Evolutionary conservation across 208 protist species (phyloP), one percentile per base, ranked within the genome.

Genomic region (Herpetomonas tarakana): DNA sequence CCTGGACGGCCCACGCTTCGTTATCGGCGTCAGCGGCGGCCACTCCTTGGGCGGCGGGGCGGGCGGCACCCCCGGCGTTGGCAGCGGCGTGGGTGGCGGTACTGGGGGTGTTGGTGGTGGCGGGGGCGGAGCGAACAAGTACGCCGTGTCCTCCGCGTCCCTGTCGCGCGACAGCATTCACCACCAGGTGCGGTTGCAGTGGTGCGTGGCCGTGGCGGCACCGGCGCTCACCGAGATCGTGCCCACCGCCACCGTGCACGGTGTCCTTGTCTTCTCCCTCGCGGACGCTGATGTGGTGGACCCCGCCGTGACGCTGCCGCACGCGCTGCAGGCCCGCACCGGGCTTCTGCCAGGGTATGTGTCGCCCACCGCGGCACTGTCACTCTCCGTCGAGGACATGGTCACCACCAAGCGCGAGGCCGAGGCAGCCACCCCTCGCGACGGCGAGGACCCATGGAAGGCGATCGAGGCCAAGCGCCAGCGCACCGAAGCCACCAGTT

Each of bases 111-210:
- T n/a, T n/a, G n/a, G n/a, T n/a, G n/a, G n/a, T n/a, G n/a, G n/a
- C n/a, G n/a, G n/a, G n/a, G n/a, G n/a, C n/a, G n/a, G n/a, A n/a
- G n/a, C n/a, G n/a, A n/a, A n/a, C n/a, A n/a, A n/a, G n/a, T 54
- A 14, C 35, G 44, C 16, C 30, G 44, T 41, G 27, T 14, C 46
- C 26, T 41, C 44, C 35, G 1, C 25, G 14, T 51, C 59, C 1
- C 51, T 83, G 14, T 78, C 71, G 14, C 53, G 68, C n/a, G 27
- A 76, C 59, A 31, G 56, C 22, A 24, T 55, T 18, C 85, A 65
- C 11, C 77, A 81, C 67, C 71, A 74, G 4, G 71, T 86, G 16
- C 83, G 87, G 7, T 66, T 93, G 50, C 87, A 62, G 16, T 93
- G 85, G 68, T 54, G 62, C 11, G 52, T 88, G 26, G 71, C 72